Evolutionary conservation across 257 asterid species (phyloP).

Genomic region (Scutellaria galericulata): DNA sequence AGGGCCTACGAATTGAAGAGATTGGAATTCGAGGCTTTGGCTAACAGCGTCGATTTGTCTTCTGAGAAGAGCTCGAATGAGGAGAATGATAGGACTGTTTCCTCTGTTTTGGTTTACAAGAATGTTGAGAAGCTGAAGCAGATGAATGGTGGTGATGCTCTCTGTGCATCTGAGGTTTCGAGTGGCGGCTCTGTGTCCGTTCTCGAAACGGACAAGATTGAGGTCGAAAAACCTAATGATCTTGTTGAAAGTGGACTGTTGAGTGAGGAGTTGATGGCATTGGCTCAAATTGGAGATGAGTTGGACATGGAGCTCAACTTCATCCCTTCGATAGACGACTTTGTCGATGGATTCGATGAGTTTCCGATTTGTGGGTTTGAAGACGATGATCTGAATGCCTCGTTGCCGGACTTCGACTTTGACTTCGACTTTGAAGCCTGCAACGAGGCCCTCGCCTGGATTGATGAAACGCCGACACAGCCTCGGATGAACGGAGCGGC

Average conservation of each 20-base stretch:
- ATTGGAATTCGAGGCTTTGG: slow-evolving; percentile 61
- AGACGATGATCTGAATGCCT: slow-evolving; percentile 33
- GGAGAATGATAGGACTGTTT: slow-evolving; percentile 22
- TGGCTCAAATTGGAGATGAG: slow-evolving; percentile 55
- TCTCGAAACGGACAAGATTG: slow-evolving; percentile 51
- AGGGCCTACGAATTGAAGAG: slow-evolving; percentile 69
- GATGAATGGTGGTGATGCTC: neutral
- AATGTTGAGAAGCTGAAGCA: neutral
- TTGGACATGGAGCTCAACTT: slow-evolving; percentile 59
- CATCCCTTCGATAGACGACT: slow-evolving; percentile 46
- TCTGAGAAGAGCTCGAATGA: slow-evolving; percentile 39
- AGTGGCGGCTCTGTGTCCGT: slow-evolving; percentile 53
- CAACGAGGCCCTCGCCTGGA: slow-evolving; percentile 52
- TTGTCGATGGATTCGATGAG: slow-evolving; percentile 49
- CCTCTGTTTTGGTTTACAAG: slow-evolving; percentile 2
- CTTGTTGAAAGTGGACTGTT: slow-evolving; percentile 26
- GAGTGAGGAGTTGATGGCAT: slow-evolving; percentile 42
- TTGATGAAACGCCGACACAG: slow-evolving; percentile 51
- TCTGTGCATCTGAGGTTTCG: slow-evolving; percentile 49
- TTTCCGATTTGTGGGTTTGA: slow-evolving; percentile 52
- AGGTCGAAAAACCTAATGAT: slow-evolving; percentile 21
- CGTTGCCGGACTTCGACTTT: slow-evolving; percentile 64
- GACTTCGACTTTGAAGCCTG: slow-evolving; percentile 62
- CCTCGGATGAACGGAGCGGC: slow-evolving; percentile 50
- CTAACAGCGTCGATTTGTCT: slow-evolving; percentile 32